Conservation (phyloP, 495 filamentous ascomycete genomes). For the Podospora sp. region DNA sequence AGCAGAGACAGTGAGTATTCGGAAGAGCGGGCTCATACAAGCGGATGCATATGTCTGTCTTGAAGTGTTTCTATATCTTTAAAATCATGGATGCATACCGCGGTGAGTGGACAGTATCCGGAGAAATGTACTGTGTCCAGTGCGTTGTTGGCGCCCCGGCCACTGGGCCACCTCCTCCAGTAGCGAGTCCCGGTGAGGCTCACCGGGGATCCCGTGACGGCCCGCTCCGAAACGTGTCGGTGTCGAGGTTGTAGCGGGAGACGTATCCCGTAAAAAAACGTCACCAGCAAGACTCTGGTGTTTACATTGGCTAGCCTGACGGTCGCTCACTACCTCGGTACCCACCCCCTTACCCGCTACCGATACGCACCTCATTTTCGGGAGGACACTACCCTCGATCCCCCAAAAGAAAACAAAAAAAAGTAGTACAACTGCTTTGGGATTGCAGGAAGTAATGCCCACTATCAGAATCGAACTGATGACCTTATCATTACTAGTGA, state of each 20-base stretch:
- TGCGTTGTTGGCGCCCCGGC: too few relatives aligned
- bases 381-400: too few relatives aligned
- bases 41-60: neutral
- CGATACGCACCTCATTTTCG: neutral
- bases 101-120: neutral
- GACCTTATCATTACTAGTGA: slow-evolving; percentile 1
- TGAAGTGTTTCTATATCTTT: neutral
- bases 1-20: neutral
- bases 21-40: too few relatives aligned
- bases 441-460: neutral
- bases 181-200: neutral
- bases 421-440: neutral
- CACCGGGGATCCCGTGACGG: neutral
- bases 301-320: too few relatives aligned
- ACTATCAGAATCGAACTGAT: slow-evolving; percentile 1
- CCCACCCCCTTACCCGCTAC: neutral
- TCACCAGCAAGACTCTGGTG: neutral
- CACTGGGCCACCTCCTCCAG: neutral
- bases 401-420: neutral
- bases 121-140: neutral
- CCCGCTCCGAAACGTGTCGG: neutral
- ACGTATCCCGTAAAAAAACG: too few relatives aligned
- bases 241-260: neutral
- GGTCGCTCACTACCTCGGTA: too few relatives aligned
- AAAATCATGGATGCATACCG: neutral